Evolutionary conservation across 768 basidiomycete genomes (phyloP).

Genomic region (Boletus rubroflammeus): DNA sequence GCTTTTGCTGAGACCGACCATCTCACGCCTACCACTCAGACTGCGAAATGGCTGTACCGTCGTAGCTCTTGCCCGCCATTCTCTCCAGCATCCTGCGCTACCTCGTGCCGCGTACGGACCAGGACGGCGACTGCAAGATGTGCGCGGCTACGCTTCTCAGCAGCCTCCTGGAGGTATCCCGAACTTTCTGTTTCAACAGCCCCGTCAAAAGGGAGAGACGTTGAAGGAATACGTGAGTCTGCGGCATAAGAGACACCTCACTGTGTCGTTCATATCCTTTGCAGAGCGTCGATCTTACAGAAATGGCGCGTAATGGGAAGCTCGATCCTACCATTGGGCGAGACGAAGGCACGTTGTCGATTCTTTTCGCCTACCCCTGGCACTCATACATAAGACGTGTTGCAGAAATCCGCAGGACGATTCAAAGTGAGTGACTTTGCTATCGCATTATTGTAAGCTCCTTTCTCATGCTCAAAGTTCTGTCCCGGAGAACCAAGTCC

Average conservation of each 20-base stretch:
- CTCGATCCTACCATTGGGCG: conserved; percentile 88
- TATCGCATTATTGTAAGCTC: neutral
- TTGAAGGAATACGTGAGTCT: conserved; percentile 72
- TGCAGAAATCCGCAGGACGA: conserved; percentile 80
- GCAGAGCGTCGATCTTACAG: conserved; percentile 80
- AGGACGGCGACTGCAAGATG: neutral
- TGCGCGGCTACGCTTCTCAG: conserved; percentile 46
- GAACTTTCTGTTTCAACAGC: conserved; percentile 52
- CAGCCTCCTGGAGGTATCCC: conserved; percentile 50
- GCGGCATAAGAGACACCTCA: conserved; percentile 9
- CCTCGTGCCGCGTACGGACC: neutral
- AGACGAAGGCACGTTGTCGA: conserved; percentile 58
- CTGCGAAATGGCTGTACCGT: conserved; percentile 18
- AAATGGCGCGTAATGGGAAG: conserved; percentile 79
- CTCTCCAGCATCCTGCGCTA: neutral
- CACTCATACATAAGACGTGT: neutral
- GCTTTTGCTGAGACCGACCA: conserved; percentile 1
- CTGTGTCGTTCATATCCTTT: neutral
- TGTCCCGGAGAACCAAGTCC: conserved; percentile 86
- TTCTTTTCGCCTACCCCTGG: neutral
- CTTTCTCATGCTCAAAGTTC: conserved; percentile 41
- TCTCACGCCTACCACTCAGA: conserved; percentile 17
- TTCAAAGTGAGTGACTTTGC: conserved; percentile 63
- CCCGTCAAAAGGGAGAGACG: conserved; percentile 77
- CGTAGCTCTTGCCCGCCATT: conserved; percentile 1